Evolutionary conservation across 768 basidiomycete genomes (phyloP), one percentile per base, ranked within the genome.

Genomic region (Lactifluus echinatus): DNA sequence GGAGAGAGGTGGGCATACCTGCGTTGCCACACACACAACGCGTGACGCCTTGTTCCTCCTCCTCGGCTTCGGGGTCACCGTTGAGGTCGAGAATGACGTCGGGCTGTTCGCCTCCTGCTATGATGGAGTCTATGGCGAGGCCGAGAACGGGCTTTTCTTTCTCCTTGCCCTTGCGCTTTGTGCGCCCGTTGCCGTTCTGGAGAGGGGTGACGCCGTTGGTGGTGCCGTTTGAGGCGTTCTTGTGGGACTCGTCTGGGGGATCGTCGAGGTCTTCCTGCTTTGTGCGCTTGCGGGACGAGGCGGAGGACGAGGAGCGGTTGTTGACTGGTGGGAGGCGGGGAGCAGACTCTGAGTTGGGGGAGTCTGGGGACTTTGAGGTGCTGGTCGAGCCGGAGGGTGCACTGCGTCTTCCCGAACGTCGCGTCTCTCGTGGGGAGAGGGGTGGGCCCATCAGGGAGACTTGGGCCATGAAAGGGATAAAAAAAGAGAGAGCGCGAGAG

Each of bases 11-110:
- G 33, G 63, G 73, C 82, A 66, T 65, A 91, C 87, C 87, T 62
- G 82, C 78, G 72, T 81, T 84, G 61, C 87, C 87, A 75, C 91
- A 94, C 50, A 93, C 79, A 70, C 91, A 94, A 63, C 91, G 85
- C 67, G 91, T 93, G 59, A 81, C 68, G 33, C 81, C 79, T 51
- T 72, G 71, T 48, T 82, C 84, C 65, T 85, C 83, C 54, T 76
- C 77, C 47, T 74, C 73, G 23, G 74, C 84, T 45, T 77, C 78
- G 57, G 53, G 53, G 3, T 55, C 57, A 10, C 19, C 52, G 26
- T 71, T 75, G 53, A 73, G 70, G 34, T 71, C 66, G 28, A 68
- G 60, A 2, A 66, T 62, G 49, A 66, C 47, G 54, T 69, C 69
- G 17, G 62, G 53, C 60, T 64, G 70, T 66, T 60, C 63, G 62